A percentile compares a stretch with the other conserved stretches of the same genome.
Conservation (phyloP, 2,329 filamentous ascomycete species). For the Botrytis porri region DNA sequence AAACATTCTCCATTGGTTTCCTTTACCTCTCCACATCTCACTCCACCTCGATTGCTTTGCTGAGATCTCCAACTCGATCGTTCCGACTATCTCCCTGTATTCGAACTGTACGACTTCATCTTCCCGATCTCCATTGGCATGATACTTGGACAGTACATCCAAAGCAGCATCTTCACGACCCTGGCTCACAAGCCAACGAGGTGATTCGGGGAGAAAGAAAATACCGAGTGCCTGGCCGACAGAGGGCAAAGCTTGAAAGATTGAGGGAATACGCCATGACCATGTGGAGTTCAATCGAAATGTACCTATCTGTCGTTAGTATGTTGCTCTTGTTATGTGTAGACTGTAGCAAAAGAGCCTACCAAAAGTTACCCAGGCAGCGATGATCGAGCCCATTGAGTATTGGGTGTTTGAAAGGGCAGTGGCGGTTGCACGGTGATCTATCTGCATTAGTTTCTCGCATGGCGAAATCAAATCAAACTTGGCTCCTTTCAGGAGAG, state of each 20-base stretch:
- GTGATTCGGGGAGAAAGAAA: conserved; percentile 57
- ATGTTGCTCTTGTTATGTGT: neutral
- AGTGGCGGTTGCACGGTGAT: conserved; percentile 39
- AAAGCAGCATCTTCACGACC: conserved; percentile 51
- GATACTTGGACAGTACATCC: conserved; percentile 51
- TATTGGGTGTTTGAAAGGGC: conserved; percentile 39
- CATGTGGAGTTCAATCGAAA: conserved; percentile 23
- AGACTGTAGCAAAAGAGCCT: neutral
- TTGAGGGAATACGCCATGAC: conserved; percentile 27
- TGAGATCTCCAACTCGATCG: conserved; percentile 25
- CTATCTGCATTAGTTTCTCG: neutral
- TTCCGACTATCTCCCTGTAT: conserved; percentile 24
- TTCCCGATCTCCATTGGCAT: conserved; percentile 51
- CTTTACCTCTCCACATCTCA: conserved; percentile 20
- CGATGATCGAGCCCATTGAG: conserved; percentile 39
- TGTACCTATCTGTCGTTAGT: conserved; percentile 2
- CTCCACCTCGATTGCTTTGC: conserved; percentile 40
- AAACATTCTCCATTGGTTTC: conserved; percentile 23
- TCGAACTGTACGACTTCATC: conserved; percentile 49
- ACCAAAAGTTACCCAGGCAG: conserved; percentile 43
- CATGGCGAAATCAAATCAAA: neutral
- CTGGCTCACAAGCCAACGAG: conserved; percentile 56
- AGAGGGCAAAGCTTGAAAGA: conserved; percentile 25
- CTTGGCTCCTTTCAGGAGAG: too few relatives aligned
- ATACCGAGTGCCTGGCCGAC: conserved; percentile 41